Conservation (phyloP, 1,139 yeast species). For the Arxiozyma heterogenica region DNA sequence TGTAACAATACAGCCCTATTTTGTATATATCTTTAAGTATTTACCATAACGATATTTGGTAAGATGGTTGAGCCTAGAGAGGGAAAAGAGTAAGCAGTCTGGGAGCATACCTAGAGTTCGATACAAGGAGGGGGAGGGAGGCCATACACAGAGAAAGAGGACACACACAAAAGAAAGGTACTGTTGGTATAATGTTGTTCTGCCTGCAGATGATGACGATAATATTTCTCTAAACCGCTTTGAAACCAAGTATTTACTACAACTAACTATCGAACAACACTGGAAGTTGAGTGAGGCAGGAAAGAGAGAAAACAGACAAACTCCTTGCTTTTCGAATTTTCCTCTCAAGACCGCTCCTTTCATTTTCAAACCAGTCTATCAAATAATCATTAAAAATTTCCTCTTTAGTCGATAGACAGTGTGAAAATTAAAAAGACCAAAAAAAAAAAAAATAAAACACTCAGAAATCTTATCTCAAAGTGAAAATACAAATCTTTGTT, state of each 20-base stretch:
- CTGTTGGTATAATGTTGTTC: neutral
- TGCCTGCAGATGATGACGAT: too few relatives aligned
- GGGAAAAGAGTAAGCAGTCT: neutral
- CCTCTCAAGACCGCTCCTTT: neutral
- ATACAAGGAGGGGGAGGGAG: neutral
- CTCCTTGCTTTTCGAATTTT: neutral
- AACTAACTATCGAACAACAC: neutral
- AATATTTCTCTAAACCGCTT: too few relatives aligned
- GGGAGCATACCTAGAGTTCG: too few relatives aligned
- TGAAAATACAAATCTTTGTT: neutral
- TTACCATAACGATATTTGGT: neutral
- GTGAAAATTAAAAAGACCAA: neutral
- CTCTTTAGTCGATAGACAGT: neutral
- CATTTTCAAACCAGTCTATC: neutral
- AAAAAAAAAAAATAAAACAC: too few relatives aligned
- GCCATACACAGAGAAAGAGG: neutral
- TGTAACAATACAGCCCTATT: neutral
- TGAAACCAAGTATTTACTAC: neutral
- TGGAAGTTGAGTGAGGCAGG: neutral
- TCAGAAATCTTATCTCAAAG: too few relatives aligned
- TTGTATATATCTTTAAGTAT: neutral
- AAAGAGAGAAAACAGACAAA: neutral
- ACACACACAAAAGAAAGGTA: too few relatives aligned
- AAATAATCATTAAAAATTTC: neutral
- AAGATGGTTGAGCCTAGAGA: neutral